Evolutionary conservation across 83 land plant species (phyloP).

Genomic region (Thuja plicata): DNA sequence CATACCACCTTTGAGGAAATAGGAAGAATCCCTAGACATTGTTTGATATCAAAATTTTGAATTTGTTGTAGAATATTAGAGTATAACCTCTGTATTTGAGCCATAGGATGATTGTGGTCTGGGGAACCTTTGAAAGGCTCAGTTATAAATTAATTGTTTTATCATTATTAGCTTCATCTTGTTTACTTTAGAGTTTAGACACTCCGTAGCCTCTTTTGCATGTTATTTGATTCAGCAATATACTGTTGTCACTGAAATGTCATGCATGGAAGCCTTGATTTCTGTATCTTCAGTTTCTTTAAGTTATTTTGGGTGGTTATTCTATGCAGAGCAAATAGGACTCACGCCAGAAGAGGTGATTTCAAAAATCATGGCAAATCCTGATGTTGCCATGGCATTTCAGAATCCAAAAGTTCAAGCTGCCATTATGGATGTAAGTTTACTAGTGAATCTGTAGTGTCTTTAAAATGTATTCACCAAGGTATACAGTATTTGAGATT

Average conservation of each 20-base stretch:
- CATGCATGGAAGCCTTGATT: neutral
- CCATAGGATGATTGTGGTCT: neutral
- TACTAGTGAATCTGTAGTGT: neutral
- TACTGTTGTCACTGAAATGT: neutral
- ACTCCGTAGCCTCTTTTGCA: neutral
- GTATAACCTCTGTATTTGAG: neutral
- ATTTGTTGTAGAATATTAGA: neutral
- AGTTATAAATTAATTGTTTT: neutral
- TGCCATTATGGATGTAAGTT: constrained; percentile 96
- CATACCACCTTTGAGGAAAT: neutral
- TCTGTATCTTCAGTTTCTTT: neutral
- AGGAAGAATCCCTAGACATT: neutral
- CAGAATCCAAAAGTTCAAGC: constrained; percentile 97
- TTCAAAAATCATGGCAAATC: constrained; percentile 94
- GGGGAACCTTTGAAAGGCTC: neutral
- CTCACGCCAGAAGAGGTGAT: constrained; percentile 95
- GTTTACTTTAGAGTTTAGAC: neutral
- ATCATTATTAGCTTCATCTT: neutral
- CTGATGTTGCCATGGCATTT: constrained; percentile 94
- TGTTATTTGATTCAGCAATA: neutral
- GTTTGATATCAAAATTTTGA: neutral
- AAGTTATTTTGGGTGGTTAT: neutral
- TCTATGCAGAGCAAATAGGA: constrained; percentile 90
- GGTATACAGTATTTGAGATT: neutral
- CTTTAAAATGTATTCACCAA: neutral